Conservation (phyloP, 768 basidiomycete genomes). For the Infundibulicybe gibba region DNA sequence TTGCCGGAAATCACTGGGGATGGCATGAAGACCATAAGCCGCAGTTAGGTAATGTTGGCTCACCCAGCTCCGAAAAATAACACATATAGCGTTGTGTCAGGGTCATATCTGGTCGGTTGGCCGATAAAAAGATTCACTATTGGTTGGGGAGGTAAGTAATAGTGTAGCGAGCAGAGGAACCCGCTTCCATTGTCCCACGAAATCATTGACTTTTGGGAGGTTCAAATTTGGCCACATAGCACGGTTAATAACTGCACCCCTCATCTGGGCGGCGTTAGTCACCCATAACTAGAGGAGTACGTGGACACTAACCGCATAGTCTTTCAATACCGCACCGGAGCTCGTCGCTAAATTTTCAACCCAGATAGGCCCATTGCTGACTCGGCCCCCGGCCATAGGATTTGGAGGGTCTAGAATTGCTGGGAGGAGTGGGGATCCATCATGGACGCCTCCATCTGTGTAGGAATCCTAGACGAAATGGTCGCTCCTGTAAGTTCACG, state of each 20-base stretch:
- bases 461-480: constrained; percentile 27
- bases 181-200: constrained; percentile 20
- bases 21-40: background rate
- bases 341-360: constrained; percentile 39
- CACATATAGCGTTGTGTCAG: constrained; percentile 42
- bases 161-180: background rate
- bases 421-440: constrained; percentile 38
- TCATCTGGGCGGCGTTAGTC: constrained; percentile 8
- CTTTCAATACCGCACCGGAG: constrained; percentile 37
- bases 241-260: constrained; percentile 23
- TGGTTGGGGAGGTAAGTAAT: background rate
- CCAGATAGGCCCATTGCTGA: constrained; percentile 50
- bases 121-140: constrained; percentile 17
- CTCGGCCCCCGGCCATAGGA: constrained; percentile 45
- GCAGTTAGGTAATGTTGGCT: constrained; percentile 9
- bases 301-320: constrained; percentile 41
- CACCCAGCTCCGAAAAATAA: constrained; percentile 54
- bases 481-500: constrained; percentile 11
- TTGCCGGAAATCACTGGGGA: constrained; percentile 34
- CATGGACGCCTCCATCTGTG: constrained; percentile 33
- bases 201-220: constrained; percentile 12
- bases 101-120: constrained; percentile 20
- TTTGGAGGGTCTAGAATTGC: constrained; percentile 38
- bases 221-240: constrained; percentile 15
- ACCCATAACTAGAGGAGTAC: background rate